phyloP scores from a whole-genome alignment of 345 rosid genomes.

The Rhizophora mangle region DNA sequence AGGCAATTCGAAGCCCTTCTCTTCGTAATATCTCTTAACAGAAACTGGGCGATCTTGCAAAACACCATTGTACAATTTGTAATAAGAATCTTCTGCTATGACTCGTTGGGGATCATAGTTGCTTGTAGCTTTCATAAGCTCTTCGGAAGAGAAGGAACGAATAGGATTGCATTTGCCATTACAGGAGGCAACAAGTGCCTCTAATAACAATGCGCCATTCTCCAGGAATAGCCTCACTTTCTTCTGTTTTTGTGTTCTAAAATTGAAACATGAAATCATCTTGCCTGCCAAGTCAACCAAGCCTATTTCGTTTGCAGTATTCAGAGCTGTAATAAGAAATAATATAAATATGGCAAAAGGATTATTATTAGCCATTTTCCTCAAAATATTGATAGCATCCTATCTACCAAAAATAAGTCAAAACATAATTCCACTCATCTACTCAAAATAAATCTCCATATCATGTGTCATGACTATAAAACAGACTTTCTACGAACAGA shows the following conservation, averaged over 20 bases:
- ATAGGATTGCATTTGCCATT: slow-evolving; percentile 21
- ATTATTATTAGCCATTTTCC: too few relatives aligned
- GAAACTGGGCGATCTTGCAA: not conserved
- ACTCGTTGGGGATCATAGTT: not conserved
- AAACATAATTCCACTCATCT: too few relatives aligned
- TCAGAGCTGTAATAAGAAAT: too few relatives aligned
- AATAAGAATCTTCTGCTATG: rapidly evolving
- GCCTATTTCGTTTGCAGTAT: too few relatives aligned
- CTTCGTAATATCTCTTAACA: not conserved
- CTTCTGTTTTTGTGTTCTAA: not conserved
- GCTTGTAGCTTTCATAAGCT: slow-evolving; percentile 19
- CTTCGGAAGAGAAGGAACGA: slow-evolving; percentile 6
- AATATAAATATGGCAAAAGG: too few relatives aligned
- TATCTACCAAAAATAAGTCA: too few relatives aligned
- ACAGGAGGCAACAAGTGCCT: slow-evolving; percentile 3
- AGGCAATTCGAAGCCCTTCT: rapidly evolving
- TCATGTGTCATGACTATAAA: too few relatives aligned
- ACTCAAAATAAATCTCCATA: too few relatives aligned
- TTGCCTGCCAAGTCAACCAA: not conserved
- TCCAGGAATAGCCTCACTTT: not conserved
- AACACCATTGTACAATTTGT: slow-evolving; percentile 1
- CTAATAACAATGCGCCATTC: slow-evolving; percentile 8
- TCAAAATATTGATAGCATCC: too few relatives aligned
- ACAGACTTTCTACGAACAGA: too few relatives aligned
- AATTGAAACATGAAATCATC: not conserved